These are phyloP conservation scores for Magnaporthiopsis poae DNA, from an alignment of 2,329 filamentous ascomycete species.

Conservation along the genomic window DNA sequence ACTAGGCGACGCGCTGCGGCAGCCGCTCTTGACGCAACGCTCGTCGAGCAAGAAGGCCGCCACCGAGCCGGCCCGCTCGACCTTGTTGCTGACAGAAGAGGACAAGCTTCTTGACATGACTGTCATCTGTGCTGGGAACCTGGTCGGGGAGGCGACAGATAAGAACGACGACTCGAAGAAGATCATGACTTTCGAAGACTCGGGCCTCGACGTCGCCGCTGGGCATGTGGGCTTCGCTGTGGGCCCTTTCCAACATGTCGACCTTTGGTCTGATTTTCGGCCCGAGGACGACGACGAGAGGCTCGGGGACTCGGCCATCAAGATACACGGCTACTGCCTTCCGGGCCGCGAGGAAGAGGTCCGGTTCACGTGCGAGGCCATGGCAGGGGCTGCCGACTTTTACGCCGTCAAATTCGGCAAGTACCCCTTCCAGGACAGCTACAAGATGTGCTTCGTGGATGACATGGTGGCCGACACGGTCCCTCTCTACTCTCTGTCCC, in stretches of 20 bases:
- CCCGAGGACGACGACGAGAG: conserved; percentile 87
- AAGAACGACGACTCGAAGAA: conserved; percentile 71
- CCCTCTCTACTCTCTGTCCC: conserved; percentile 70
- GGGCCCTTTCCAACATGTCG: conserved; percentile 88
- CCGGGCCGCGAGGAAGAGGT: conserved; percentile 74
- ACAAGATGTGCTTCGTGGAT: conserved; percentile 89
- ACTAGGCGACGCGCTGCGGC: conserved; percentile 63
- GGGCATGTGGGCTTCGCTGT: conserved; percentile 89
- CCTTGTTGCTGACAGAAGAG: conserved; percentile 49
- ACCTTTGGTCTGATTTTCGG: conserved; percentile 73
- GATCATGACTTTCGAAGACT: conserved; percentile 68
- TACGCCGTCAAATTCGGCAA: conserved; percentile 80
- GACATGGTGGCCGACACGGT: conserved; percentile 69
- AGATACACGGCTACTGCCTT: conserved; percentile 83
- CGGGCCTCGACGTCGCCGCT: conserved; percentile 58
- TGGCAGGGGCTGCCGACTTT: conserved; percentile 81
- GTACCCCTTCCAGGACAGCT: conserved; percentile 75
- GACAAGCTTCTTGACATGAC: conserved; percentile 82
- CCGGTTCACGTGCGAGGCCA: conserved; percentile 73
- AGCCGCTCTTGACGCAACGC: conserved; percentile 33
- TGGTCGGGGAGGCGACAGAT: conserved; percentile 73
- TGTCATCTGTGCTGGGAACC: conserved; percentile 80
- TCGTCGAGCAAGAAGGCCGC: conserved; percentile 19
- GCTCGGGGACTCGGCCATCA: conserved; percentile 76
- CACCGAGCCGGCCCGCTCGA: conserved; percentile 24